Conservation (phyloP, 495 filamentous ascomycete species). For the Aspergillus diversus region DNA sequence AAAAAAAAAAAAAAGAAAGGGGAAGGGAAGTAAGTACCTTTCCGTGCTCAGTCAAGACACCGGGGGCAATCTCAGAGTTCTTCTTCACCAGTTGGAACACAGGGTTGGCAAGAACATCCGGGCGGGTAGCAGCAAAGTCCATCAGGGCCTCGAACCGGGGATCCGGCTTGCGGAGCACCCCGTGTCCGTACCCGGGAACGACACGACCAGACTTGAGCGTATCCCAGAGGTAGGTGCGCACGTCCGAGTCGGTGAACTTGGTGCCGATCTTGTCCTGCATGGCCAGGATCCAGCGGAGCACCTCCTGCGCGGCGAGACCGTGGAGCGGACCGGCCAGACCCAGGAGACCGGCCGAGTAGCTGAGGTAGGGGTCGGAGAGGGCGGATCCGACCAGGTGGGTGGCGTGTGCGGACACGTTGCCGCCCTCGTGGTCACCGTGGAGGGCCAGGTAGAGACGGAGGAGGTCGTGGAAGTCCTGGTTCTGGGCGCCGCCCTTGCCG, state of each 20-base stretch:
- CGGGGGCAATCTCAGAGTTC: constrained; percentile 80
- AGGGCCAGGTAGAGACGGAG: constrained; percentile 91
- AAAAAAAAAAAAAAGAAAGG: too few relatives aligned
- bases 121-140: constrained; percentile 86
- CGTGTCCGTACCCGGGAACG: constrained; percentile 97
- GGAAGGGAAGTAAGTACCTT: too few relatives aligned
- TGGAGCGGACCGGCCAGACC: constrained; percentile 94
- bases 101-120: constrained; percentile 82
- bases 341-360: constrained; percentile 93
- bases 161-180: constrained; percentile 95
- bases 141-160: constrained; percentile 95
- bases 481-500: constrained; percentile 81
- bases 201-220: constrained; percentile 94
- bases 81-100: constrained; percentile 92
- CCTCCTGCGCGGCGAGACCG: constrained; percentile 95
- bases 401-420: constrained; percentile 96
- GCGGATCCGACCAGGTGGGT: constrained; percentile 97
- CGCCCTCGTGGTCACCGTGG: constrained; percentile 97
- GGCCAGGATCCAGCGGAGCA: constrained; percentile 90
- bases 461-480: constrained; percentile 94
- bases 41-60: constrained; percentile 87
- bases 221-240: constrained; percentile 87
- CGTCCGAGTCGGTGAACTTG: constrained; percentile 74
- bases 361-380: constrained; percentile 91
- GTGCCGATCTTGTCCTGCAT: constrained; percentile 89